Evolutionary conservation across 176 grass and related monocot species (phyloP).

Genomic region (Pontederia crassipes): DNA sequence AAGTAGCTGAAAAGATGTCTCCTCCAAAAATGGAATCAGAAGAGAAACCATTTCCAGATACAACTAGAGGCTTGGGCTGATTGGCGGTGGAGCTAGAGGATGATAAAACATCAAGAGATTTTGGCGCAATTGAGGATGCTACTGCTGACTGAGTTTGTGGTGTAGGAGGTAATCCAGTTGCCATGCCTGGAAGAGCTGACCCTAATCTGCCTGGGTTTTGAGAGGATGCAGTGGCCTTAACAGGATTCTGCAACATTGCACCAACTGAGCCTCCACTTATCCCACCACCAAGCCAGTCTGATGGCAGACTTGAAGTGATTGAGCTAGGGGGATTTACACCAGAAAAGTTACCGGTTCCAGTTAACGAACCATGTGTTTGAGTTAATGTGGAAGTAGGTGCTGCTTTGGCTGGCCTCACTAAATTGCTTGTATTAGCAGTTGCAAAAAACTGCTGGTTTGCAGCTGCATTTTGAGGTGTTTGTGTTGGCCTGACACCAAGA

Average conservation of each 20-base stretch:
- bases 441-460: constrained; percentile 49
- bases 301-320: constrained; percentile 22
- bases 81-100: constrained; percentile 6
- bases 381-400: not conserved
- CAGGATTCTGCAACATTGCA: constrained; percentile 27
- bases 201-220: constrained; percentile 47
- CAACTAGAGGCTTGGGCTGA: constrained; percentile 47
- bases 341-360: constrained; percentile 31
- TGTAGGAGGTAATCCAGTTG: constrained; percentile 29
- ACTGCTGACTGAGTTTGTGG: constrained; percentile 38
- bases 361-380: constrained; percentile 35
- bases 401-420: constrained; percentile 52
- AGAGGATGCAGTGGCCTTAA: constrained; percentile 26
- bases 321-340: constrained; percentile 23
- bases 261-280: constrained; percentile 27
- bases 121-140: constrained; percentile 43
- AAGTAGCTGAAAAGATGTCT: constrained; percentile 61
- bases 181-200: constrained; percentile 31
- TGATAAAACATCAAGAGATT: constrained; percentile 33
- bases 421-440: constrained; percentile 38
- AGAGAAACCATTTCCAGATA: constrained; percentile 65
- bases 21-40: constrained; percentile 39
- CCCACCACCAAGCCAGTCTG: constrained; percentile 54
- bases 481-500: constrained; percentile 35
- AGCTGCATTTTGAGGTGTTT: constrained; percentile 36